Evolutionary conservation across 2,329 filamentous ascomycete genomes (phyloP), one percentile per base, ranked within the genome.

Genomic region (Pyrenophora graminea): DNA sequence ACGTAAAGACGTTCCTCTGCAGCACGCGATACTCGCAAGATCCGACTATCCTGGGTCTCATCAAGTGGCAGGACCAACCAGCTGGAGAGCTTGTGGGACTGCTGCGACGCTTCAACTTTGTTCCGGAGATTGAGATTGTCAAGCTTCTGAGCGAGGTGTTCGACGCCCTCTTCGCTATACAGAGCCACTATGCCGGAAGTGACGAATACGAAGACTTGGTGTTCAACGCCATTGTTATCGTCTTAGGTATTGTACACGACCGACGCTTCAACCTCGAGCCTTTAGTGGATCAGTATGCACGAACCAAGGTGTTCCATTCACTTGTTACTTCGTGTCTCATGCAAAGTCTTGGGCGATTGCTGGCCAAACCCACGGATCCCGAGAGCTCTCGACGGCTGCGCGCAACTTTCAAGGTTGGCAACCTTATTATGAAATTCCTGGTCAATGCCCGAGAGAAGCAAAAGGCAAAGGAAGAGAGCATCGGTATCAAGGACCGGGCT

Each of bases 21-120:
- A 97, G 94, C 75, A 99, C 94, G 0, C 85, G 87, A 53, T 96
- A 96, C 68, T 97, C 93, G 0, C 94, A 99, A 69, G 92, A 99
- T 69, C 88, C 92, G 48, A 85, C 88, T 13, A 83, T 99, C 9
- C 77, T 97, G 15, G 89, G 90, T 13, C 79, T 99, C 21, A 76
- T 97, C 30, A 90, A 87, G 62, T 97, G 94, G 94, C 90, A 85
- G 66, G 88, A 93, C 10, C 81, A 87, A 34, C 80, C 86, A 0
- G 82, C 86, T 39, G 85, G 86, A 23, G 85, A 92, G 31, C 80
- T 97, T 1, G 80, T 89, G 1, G 81, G 85, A 19, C 78, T 96
- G 1, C 77, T 99, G 36, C 88, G 89, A 68, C 87, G 92, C 60
- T 84, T 97, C 41, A 86, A 92, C 17, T 97, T 97, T 61, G 92